A percentile compares a stretch with the other conserved stretches of the same genome.
These are phyloP conservation scores for Oryza meyeriana DNA, from an alignment of 176 grass and related monocot genomes.

Conservation along the genomic window DNA sequence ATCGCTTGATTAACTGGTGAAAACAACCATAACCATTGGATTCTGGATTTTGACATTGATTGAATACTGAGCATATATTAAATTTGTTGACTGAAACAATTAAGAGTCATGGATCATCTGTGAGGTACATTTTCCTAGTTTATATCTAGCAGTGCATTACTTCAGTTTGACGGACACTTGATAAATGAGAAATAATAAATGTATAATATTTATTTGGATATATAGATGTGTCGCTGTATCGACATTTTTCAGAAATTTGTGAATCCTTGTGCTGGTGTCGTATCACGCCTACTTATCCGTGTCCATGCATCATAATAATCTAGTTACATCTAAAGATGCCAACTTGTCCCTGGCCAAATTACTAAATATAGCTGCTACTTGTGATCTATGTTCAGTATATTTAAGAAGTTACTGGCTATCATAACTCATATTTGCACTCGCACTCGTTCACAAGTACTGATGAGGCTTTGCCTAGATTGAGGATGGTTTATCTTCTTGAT, in stretches of 20 bases:
- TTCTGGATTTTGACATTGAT: background rate
- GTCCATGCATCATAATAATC: background rate
- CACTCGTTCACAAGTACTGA: no score
- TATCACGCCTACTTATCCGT: background rate
- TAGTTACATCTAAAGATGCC: background rate
- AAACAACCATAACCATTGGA: background rate
- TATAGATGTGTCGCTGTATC: no score
- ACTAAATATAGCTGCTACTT: constrained; percentile 18
- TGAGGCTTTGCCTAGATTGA: no score
- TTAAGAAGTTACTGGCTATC: constrained; percentile 7
- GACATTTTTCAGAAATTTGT: no score
- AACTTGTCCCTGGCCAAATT: background rate
- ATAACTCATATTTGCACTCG: no score
- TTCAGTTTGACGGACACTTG: no score
- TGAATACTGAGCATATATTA: background rate
- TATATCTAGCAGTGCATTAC: background rate
- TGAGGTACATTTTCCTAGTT: background rate
- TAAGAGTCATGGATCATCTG: background rate
- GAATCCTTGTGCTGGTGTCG: no score
- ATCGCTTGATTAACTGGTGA: background rate
- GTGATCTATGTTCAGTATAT: constrained; percentile 10
- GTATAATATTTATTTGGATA: no score
- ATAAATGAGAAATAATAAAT: no score
- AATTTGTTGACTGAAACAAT: background rate
- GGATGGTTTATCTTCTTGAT: no score